Evolutionary conservation across 306 rosid species (phyloP), one percentile per base, ranked within the genome.

Genomic region (Malus asiatica): DNA sequence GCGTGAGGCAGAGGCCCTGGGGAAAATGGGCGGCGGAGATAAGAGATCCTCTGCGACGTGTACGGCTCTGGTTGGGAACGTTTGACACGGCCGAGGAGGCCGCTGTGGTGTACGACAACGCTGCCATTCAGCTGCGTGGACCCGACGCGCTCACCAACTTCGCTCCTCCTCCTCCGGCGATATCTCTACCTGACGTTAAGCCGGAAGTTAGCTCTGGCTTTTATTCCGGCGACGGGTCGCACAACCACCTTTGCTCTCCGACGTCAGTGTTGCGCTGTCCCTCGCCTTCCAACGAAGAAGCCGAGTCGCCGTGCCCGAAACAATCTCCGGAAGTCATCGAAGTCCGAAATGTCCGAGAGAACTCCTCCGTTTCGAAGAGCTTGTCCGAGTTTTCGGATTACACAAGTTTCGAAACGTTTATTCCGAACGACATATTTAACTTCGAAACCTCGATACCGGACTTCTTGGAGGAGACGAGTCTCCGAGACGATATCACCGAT

Each of bases 21-120:
- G 99, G 99, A 2, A 95, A 95, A 90, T 95, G 99, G 99, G 99
- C 98, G 6, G 99, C 99, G 5, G 99, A 95, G 82, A 95, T 95
- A 71, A 86, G 99, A 73, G 99, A 95, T 77, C 99, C 99, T 0
- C 68, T 87, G 27, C 78, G 96, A 48, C 93, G 99, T 3, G 98
- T 95, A 8, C 92, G 99, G 76, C 51, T 95, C 57, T 95, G 99
- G 99, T 68, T 95, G 9, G 99, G 99, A 0, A 95, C 99, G 4
- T 95, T 84, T 72, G 91, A 95, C 70, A 90, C 99, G 3, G 99
- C 99, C 0, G 99, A 95, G 59, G 99, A 95, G 67, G 99, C 99
- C 0, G 99, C 99, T 8, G 79, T 88, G 87, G 98, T 92, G 23
- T 95, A 95, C 76, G 99, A 95, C 84, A 88, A 89, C 85, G 97